Conservation (phyloP, 768 basidiomycete genomes). For the Hebeloma cylindrosporum region DNA sequence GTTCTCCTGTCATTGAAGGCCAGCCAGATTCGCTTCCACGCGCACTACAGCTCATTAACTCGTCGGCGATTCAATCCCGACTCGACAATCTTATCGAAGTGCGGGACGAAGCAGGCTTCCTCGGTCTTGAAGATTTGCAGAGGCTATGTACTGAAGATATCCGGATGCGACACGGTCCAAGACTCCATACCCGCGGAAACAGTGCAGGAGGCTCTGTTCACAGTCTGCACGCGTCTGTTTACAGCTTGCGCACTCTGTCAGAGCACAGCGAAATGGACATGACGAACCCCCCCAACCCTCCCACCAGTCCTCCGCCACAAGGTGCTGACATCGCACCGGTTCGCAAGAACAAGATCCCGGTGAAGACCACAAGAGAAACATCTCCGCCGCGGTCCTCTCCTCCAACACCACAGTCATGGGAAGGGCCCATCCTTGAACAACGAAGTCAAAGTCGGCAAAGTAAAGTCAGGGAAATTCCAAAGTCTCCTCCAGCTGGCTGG, state of each 20-base stretch:
- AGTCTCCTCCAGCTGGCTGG: constrained; percentile 29
- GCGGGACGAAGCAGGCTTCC: constrained; percentile 75
- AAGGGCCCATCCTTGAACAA: constrained; percentile 31
- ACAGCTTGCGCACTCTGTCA: constrained; percentile 59
- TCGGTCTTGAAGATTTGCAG: constrained; percentile 65
- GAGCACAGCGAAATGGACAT: constrained; percentile 48
- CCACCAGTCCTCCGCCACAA: constrained; percentile 4
- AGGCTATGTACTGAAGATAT: constrained; percentile 71
- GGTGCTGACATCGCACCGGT: too few species aligned
- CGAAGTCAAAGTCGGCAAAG: constrained; percentile 28
- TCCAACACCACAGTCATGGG: constrained; percentile 49
- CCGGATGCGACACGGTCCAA: constrained; percentile 45
- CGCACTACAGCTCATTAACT: constrained; percentile 48
- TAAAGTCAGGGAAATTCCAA: constrained; percentile 35
- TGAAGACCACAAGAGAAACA: too few species aligned
- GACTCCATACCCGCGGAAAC: constrained; percentile 42
- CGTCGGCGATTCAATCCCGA: constrained; percentile 37
- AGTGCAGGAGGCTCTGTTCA: constrained; percentile 39
- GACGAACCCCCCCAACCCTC: constrained; percentile 2
- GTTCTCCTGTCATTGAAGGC: constrained; percentile 49
- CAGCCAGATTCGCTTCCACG: constrained; percentile 58
- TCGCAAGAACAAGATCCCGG: background rate
- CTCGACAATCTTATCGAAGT: constrained; percentile 72
- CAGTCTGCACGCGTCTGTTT: constrained; percentile 54
- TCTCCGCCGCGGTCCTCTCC: too few species aligned